A percentile compares a stretch with the other conserved stretches of the same genome.
phyloP scores from a whole-genome alignment of 805 yeast species.

The Lipomyces mesembrius region DNA sequence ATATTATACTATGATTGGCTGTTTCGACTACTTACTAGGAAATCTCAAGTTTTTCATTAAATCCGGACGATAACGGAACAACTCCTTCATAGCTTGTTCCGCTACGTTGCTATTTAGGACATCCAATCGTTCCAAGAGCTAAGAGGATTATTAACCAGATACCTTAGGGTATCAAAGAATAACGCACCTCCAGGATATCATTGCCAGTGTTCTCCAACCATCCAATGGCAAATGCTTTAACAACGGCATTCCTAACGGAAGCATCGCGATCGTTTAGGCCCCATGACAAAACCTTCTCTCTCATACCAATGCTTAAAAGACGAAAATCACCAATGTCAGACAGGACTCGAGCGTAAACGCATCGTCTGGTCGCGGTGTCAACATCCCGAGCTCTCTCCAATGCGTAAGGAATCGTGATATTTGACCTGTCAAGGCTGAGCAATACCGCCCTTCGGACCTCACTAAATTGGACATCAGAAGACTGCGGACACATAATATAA shows the following conservation, averaged over 20 bases:
- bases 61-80: conserved; percentile 68
- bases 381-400: conserved; percentile 84
- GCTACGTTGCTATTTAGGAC: conserved; percentile 72
- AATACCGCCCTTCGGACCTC: conserved; percentile 89
- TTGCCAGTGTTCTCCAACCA: conserved; percentile 76
- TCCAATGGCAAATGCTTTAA: conserved; percentile 64
- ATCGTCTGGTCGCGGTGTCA: conserved; percentile 70
- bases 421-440: conserved; percentile 64
- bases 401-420: conserved; percentile 58
- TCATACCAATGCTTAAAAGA: conserved; percentile 55
- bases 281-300: conserved; percentile 76
- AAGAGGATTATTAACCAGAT: neutral
- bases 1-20: neutral
- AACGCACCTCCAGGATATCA: conserved; percentile 61
- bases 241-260: conserved; percentile 71
- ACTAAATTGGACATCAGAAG: conserved; percentile 43
- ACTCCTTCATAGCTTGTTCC: conserved; percentile 63
- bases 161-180: neutral
- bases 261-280: conserved; percentile 88
- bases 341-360: conserved; percentile 69
- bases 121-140: conserved; percentile 68
- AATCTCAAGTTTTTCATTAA: conserved; percentile 63
- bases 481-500: neutral
- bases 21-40: conserved; percentile 50
- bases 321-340: conserved; percentile 70